These are phyloP conservation scores for Colletotrichum sp. DNA, from an alignment of 2,329 filamentous ascomycete species.

Conservation along the genomic window DNA sequence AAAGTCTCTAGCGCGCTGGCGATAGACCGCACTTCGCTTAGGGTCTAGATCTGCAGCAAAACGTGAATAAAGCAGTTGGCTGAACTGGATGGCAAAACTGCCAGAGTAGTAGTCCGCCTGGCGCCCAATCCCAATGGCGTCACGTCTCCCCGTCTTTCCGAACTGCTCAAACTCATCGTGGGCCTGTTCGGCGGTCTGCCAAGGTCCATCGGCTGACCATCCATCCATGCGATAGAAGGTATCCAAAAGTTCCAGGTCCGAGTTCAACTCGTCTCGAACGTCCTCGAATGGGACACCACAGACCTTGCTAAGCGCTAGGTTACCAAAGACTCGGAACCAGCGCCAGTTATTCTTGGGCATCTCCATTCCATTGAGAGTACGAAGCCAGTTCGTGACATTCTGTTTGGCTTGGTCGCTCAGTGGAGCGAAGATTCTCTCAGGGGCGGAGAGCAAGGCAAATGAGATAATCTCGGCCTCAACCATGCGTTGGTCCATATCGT, in stretches of 20 bases:
- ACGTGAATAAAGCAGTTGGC: constrained; percentile 50
- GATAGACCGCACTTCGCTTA: constrained; percentile 39
- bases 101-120: constrained; percentile 60
- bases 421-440: constrained; percentile 36
- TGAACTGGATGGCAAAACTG: constrained; percentile 59
- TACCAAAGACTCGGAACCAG: constrained; percentile 57
- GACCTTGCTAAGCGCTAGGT: constrained; percentile 47
- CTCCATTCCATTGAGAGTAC: constrained; percentile 44
- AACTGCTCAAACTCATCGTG: constrained; percentile 8
- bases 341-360: constrained; percentile 57
- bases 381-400: constrained; percentile 46
- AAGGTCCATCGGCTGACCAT: constrained; percentile 53
- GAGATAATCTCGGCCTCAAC: constrained; percentile 58
- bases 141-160: constrained; percentile 25
- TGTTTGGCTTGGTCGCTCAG: constrained; percentile 31
- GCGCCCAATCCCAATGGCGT: constrained; percentile 26
- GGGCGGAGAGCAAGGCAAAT: constrained; percentile 50
- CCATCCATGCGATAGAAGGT: constrained; percentile 48
- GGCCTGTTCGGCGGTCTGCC: constrained; percentile 32
- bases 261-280: constrained; percentile 39
- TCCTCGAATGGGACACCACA: constrained; percentile 39
- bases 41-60: constrained; percentile 47
- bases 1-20: constrained; percentile 44
- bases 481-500: constrained; percentile 55
- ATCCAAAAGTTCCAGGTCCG: constrained; percentile 48